These are phyloP conservation scores for Fragaria vesca DNA, from an alignment of 306 rosid genomes.

Conservation along the genomic window DNA sequence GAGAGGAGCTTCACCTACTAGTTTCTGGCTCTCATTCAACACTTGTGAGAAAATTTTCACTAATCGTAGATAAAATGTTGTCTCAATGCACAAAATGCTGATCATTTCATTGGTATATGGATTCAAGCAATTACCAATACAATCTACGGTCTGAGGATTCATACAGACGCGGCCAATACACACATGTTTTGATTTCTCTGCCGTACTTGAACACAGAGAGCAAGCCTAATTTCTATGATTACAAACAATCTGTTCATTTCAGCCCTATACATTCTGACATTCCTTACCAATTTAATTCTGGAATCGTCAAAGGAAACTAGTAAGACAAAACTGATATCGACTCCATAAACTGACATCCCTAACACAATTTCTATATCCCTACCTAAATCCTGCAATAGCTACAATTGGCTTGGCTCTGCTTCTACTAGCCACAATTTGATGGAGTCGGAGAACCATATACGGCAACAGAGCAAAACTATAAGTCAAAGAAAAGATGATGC, in stretches of 20 bases:
- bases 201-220: neutral
- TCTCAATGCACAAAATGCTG: neutral
- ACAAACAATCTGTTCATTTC: neutral
- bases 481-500: slow-evolving; percentile 13
- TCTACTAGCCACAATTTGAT: neutral
- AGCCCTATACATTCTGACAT: neutral
- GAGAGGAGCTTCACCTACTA: neutral
- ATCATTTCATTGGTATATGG: neutral
- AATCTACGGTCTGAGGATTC: neutral
- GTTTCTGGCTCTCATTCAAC: neutral
- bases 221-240: neutral
- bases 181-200: neutral
- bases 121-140: neutral
- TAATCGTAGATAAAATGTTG: neutral
- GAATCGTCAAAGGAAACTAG: slow-evolving; percentile 8
- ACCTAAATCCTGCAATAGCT: slow-evolving; percentile 8
- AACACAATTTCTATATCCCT: slow-evolving; percentile 12
- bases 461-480: slow-evolving; percentile 6
- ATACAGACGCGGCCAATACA: neutral
- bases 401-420: neutral
- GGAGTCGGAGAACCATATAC: neutral
- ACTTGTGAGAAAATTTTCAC: neutral
- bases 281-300: slow-evolving; percentile 2
- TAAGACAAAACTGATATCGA: slow-evolving; percentile 22
- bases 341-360: neutral